phyloP scores from a whole-genome alignment of 768 basidiomycete species.

The Termitomyces sp. region DNA sequence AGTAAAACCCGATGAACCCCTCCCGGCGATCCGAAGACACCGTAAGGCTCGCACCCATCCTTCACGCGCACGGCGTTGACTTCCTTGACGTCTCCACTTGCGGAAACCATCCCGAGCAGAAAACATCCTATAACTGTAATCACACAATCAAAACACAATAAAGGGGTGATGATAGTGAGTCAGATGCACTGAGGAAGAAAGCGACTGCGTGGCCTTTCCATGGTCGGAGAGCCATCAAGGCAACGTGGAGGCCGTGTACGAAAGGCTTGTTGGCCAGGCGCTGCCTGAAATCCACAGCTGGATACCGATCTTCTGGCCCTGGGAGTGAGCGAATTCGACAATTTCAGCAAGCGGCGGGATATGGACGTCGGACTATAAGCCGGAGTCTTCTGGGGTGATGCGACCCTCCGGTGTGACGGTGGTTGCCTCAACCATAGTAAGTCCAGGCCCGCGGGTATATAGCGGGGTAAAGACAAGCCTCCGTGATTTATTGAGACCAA shows the following conservation, averaged over 20 bases:
- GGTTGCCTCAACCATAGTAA: slow-evolving; percentile 64
- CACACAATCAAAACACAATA: neutral
- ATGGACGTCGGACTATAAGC: slow-evolving; percentile 64
- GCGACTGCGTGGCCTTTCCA: slow-evolving; percentile 85
- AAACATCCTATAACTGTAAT: slow-evolving; percentile 49
- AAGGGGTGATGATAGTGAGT: neutral
- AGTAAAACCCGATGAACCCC: slow-evolving; percentile 51
- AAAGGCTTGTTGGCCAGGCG: slow-evolving; percentile 38
- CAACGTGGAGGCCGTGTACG: slow-evolving; percentile 56
- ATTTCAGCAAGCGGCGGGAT: slow-evolving; percentile 42
- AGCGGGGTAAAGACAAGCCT: too few species aligned
- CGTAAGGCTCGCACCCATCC: slow-evolving; percentile 51
- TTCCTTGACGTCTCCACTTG: slow-evolving; percentile 71
- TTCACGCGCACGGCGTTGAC: slow-evolving; percentile 67
- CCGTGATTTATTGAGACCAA: too few species aligned
- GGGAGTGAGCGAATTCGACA: slow-evolving; percentile 70
- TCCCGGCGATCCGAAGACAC: slow-evolving; percentile 74
- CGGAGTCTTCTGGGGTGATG: slow-evolving; percentile 64
- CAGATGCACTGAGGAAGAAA: slow-evolving; percentile 66
- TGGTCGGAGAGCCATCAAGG: slow-evolving; percentile 66
- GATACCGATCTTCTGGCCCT: slow-evolving; percentile 66
- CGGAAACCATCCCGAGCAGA: slow-evolving; percentile 48
- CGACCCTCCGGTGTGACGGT: slow-evolving; percentile 58
- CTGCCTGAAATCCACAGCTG: slow-evolving; percentile 45
- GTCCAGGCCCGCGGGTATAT: slow-evolving; percentile 49